Evolutionary conservation across 495 filamentous ascomycete genomes (phyloP).

Genomic region (Xanthoparmelia taractica): DNA sequence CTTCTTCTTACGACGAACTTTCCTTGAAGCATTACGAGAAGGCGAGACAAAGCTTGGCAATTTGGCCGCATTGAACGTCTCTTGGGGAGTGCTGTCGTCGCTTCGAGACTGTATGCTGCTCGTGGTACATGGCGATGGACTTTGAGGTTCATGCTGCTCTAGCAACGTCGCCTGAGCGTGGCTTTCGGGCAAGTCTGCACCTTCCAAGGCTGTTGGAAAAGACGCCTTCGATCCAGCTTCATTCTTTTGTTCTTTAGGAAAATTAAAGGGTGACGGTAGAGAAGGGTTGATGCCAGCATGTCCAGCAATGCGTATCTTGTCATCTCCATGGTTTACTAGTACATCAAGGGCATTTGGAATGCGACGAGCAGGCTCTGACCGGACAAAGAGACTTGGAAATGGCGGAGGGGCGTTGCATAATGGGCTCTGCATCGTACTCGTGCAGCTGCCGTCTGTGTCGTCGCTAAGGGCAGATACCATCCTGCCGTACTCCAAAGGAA

Average conservation of each 20-base stretch:
- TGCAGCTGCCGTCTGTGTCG: conserved; percentile 3
- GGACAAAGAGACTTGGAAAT: conserved; percentile 2
- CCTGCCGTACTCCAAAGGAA: not conserved
- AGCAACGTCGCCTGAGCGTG: not conserved
- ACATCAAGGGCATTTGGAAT: not conserved
- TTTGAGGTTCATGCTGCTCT: not conserved
- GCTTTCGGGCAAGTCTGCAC: not conserved
- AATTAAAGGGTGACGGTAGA: not conserved
- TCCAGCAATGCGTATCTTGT: not conserved
- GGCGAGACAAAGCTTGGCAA: not conserved
- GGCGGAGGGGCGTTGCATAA: not conserved
- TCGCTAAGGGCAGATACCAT: not conserved
- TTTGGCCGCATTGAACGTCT: not conserved
- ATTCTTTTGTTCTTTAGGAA: not conserved
- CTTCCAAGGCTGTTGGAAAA: not conserved
- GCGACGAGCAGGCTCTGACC: not conserved
- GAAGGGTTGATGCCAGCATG: not conserved
- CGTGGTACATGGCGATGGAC: not conserved
- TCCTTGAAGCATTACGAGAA: not conserved
- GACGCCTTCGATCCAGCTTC: not conserved
- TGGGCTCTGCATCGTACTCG: not conserved
- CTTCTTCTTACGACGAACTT: not conserved
- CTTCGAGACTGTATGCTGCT: not conserved
- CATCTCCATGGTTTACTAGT: not conserved
- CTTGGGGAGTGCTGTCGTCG: not conserved